Evolutionary conservation across 129 eudicot genomes (phyloP).

Genomic region (Tanacetum coccineum): DNA sequence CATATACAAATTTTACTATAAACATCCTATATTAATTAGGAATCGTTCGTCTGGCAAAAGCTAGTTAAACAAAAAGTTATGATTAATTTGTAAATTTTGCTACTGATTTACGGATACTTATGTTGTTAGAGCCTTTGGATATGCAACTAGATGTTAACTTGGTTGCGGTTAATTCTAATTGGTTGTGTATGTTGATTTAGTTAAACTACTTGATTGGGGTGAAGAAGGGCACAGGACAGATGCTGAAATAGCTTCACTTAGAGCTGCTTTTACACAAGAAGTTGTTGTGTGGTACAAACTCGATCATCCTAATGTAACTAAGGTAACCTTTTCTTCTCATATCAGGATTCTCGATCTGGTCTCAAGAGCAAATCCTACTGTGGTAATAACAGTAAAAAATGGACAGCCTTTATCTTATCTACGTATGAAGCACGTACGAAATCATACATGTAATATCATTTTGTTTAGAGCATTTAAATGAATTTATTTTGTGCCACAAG

Average conservation of each 20-base stretch:
- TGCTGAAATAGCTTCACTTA: constrained; percentile 71
- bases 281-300: constrained; percentile 93
- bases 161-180: background rate
- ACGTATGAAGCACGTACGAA: no score
- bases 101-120: background rate
- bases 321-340: constrained; percentile 34
- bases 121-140: no score
- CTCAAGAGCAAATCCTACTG: no score
- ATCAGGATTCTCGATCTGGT: no score
- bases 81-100: background rate
- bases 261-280: constrained; percentile 94
- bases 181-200: constrained; percentile 29
- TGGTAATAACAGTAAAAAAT: no score
- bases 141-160: no score
- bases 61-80: background rate
- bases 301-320: constrained; percentile 94
- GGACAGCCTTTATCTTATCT: no score
- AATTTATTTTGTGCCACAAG: no score
- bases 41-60: background rate
- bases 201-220: constrained; percentile 93
- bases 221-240: constrained; percentile 90
- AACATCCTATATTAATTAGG: no score
- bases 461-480: no score
- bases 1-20: no score
- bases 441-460: no score